Evolutionary conservation across 495 filamentous ascomycete species (phyloP), one percentile per base, ranked within the genome.

Genomic region (Penicillium longicatenatum): DNA sequence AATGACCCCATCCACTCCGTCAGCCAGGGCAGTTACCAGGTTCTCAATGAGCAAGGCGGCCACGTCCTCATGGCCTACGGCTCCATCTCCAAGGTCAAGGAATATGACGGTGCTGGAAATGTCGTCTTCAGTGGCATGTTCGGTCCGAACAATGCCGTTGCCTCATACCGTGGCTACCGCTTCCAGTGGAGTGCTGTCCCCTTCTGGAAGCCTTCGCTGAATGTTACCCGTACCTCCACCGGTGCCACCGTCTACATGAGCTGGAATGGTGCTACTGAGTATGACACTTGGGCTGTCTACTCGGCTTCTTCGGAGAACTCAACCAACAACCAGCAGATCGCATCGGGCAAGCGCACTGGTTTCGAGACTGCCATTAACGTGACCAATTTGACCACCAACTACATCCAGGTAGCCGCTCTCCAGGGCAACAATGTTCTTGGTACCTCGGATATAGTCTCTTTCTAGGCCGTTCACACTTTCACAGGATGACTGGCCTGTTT

Each of bases 61-160:
- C 74, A 81, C 57, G 64, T 68, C 44, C 54, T 83, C 12, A 53
- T 73, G 46, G 71, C 60, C 24, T 82, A 78, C 59, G 81, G 79
- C 4, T 62, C 72, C 11, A 68, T 70, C 9, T 65, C 76, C 29
- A 70, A 77, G 2, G 39, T 82, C 12, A 75, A 78, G 8, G 81
- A 84, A 60, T 77, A 70, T 59, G 65, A 69, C 55, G 60, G 47
- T 2, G 29, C 50, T 19, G 69, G 66, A 2, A 33, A 37, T 2
- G 44, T 67, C 8, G 60, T 67, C n/a, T 64, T 71, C 60, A 39
- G 58, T 1, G 66, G 59, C 8, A 37, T 54, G 10, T 69, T 69
- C 50, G 66, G 66, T 2, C 65, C 69, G 0, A 63, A 74, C 14
- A 74, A 76, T 44, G 51, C 60, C 9, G 70, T 75, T 22, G 73